Conservation (phyloP, 2,329 filamentous ascomycete species). For the Apiospora pterosperma region DNA sequence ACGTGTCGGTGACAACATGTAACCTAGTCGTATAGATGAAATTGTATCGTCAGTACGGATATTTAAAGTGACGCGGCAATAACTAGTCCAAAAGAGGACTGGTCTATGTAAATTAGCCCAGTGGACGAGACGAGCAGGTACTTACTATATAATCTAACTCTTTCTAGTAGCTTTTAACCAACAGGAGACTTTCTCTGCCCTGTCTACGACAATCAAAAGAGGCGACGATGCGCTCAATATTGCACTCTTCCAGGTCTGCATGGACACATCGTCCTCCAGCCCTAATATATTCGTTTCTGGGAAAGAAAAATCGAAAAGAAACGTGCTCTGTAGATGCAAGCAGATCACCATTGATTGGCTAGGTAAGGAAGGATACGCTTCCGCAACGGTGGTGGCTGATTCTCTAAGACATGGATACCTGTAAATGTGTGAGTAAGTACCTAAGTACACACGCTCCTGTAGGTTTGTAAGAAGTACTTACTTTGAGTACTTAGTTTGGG, state of each 20-base stretch:
- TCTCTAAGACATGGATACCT: not conserved
- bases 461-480: too few relatives aligned
- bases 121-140: not conserved
- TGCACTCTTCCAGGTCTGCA: too few relatives aligned
- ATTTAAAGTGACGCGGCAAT: not conserved
- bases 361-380: not conserved
- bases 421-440: not conserved
- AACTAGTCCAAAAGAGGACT: not conserved
- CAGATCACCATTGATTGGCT: not conserved
- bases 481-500: too few relatives aligned
- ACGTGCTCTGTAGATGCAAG: too few relatives aligned
- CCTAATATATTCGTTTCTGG: not conserved
- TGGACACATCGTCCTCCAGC: not conserved
- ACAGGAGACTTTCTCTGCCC: not conserved
- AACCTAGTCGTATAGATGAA: not conserved
- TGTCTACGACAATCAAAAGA: not conserved
- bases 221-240: too few relatives aligned
- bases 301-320: not conserved
- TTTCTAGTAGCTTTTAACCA: not conserved
- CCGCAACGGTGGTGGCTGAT: not conserved
- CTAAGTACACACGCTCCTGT: too few relatives aligned
- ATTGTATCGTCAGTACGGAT: not conserved
- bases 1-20: not conserved
- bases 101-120: not conserved
- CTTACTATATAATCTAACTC: not conserved